Evolutionary conservation across 2,329 filamentous ascomycete species (phyloP), one percentile per base, ranked within the genome.

Genomic region (Pseudodiploospora longispora): DNA sequence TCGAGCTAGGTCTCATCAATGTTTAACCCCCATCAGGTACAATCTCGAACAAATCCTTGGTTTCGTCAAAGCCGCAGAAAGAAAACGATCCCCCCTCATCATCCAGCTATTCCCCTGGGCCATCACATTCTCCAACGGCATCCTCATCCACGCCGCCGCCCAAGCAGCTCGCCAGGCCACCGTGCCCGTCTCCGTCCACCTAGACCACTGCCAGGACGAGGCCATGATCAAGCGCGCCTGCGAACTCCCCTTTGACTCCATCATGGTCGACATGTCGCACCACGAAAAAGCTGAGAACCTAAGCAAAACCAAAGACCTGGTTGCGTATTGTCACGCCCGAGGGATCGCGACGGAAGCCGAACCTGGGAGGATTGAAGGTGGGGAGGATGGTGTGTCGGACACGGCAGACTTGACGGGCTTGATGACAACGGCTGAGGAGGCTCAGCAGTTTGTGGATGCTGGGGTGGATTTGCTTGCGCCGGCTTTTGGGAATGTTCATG

Each of bases 231-330:
- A 70, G 6, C 63, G 63, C 0, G 78, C 78, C 0, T 78, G 76
- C 0, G 68, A 74, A 47, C 66, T 78, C 30, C 69, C 68, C 0
- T 86, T 86, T 51, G 83, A 87, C 57, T 74, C 70, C 44, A 85
- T 87, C 59, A 87, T 88, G 83, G 78, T 87, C 0, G 84, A 87
- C 61, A 87, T 87, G 82, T 78, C 72, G 46, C 83, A 86, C 56
- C 80, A 83, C 56, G 80, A 83, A 52, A 81, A 80, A 52, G 80
- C 74, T 44, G 82, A 86, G 63, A 87, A 87, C 55, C 65, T 87
- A 80, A 66, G 70, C 1, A 69, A 74, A 57, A 86, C 82, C 10
- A 70, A 68, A 43, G 76, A 83, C 46, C 62, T 85, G 43, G 78
- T 80, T 3, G 62, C 61, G 10, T 78, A 81, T 53, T 83, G 82